A percentile compares a stretch with the other conserved stretches of the same genome.
Evolutionary conservation across 345 rosid species (phyloP).

Genomic region (Lepidium didymum): DNA sequence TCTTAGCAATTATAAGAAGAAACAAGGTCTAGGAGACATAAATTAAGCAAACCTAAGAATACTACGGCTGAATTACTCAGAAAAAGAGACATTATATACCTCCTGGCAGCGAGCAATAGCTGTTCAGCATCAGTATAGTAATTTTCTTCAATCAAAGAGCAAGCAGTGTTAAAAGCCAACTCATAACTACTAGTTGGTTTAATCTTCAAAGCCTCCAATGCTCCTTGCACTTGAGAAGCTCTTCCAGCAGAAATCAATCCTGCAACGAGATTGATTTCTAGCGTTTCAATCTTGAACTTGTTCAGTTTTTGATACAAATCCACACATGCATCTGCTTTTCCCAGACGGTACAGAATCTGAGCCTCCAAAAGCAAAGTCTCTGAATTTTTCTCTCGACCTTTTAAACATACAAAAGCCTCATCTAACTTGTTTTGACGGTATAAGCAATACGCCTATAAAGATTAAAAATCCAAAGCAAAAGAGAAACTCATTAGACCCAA

Average conservation of each 20-base stretch:
- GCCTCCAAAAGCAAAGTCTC: constrained; percentile 64
- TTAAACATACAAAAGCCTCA: constrained; percentile 58
- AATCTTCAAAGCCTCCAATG: constrained; percentile 54
- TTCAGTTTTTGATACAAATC: constrained; percentile 53
- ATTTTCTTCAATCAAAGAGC: constrained; percentile 66
- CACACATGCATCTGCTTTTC: constrained; percentile 62
- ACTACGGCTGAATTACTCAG: background rate
- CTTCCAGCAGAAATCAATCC: constrained; percentile 69
- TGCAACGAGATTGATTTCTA: constrained; percentile 68
- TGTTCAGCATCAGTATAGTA: constrained; percentile 72
- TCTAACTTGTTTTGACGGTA: constrained; percentile 84
- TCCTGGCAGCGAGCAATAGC: constrained; percentile 67
- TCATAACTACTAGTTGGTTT: constrained; percentile 72
- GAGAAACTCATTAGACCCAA: background rate
- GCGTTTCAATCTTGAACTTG: constrained; percentile 45
- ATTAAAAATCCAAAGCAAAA: background rate
- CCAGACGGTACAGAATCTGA: constrained; percentile 77
- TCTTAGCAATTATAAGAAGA: background rate
- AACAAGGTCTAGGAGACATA: background rate
- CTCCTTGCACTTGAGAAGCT: constrained; percentile 61
- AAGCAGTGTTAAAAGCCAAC: constrained; percentile 83
- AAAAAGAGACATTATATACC: constrained; percentile 34
- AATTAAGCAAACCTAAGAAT: background rate
- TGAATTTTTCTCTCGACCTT: constrained; percentile 44
- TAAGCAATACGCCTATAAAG: constrained; percentile 74